Evolutionary conservation across 148 eudicot species (phyloP), one percentile per base, ranked within the genome.

Genomic region (Camellia granthamiana): DNA sequence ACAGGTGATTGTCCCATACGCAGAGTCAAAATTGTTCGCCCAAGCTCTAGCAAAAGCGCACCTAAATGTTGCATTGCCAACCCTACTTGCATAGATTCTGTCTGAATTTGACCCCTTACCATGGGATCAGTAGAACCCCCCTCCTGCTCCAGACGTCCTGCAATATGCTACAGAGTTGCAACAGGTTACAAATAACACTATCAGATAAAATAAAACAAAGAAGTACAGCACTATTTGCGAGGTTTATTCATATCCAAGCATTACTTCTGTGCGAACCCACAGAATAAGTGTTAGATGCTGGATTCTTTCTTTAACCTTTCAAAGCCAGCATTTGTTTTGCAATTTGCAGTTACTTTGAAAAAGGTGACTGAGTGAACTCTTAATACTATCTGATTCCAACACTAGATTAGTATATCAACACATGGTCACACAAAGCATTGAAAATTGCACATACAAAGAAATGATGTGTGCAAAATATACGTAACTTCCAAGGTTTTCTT

Each of bases 1-100:
- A 97, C 99, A 79, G 95, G 89, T 87, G 97, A 92, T 74, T 85
- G 92, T 73, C 98, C 99, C 92, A 97, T 88, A 46, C 95, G 94
- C 78, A 94, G 78, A 47, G 92, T 90, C 88, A 97, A 84, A 59
- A 90, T 88, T 72, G 98, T 90, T 82, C 99, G 87, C 55, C 99
- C 99, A 82, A 97, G 94, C 91, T 97, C 99, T 42, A 97, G 89
- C 18, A 92, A 82, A 77, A 97, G 93, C 80, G 99, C 93, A 77
- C 99, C 99, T 78, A 97, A 84, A 81, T 94, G 98, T 79, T 91
- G 99, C 97, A 97, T 92, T 30, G 87, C 88, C 72, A 90, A 80
- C 77, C 99, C 99, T 43, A 86, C 74, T 84, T 86, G 97, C 75
- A 84, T 83, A 7, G 97, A 79, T 68, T 94, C 97, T 74, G 91